Evolutionary conservation across 768 basidiomycete genomes (phyloP).

Genomic region (Dacryopinax spathularia): DNA sequence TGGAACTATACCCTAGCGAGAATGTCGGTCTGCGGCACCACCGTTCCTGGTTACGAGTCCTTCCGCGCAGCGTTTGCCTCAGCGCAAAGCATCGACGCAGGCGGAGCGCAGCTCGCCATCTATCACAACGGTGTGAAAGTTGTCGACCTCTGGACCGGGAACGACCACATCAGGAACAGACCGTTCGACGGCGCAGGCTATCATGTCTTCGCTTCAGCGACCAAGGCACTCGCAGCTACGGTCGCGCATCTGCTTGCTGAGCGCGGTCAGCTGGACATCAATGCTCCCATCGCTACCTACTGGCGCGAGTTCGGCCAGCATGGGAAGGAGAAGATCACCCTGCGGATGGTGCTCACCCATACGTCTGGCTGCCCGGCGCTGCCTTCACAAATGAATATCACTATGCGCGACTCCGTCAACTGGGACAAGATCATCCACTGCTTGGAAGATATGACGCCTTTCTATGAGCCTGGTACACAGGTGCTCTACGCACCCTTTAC

Average conservation of each 20-base stretch:
- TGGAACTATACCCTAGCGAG: not conserved
- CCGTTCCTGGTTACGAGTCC: not conserved
- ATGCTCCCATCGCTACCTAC: not conserved
- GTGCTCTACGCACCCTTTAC: not conserved
- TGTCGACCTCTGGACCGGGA: not conserved
- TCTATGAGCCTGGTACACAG: not conserved
- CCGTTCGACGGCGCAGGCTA: not conserved
- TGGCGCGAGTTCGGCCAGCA: not conserved
- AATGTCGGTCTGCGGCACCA: not conserved
- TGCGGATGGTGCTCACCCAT: not conserved
- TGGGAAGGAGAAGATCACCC: not conserved
- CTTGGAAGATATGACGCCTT: not conserved
- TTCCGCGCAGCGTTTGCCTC: not conserved
- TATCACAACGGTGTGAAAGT: not conserved
- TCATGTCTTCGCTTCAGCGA: not conserved
- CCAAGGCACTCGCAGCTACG: not conserved
- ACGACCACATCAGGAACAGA: not conserved
- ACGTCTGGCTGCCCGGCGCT: not conserved
- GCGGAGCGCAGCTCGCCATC: not conserved
- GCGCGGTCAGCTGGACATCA: not conserved
- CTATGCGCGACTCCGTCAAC: not conserved
- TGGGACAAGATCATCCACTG: not conserved
- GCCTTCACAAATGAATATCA: not conserved
- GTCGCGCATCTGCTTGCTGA: not conserved
- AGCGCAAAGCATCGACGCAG: not conserved